Percentiles rank a stretch among this genome's conserved stretches.
phyloP scores from a whole-genome alignment of 2,329 filamentous ascomycete species.

The Pseudocercospora musae region DNA sequence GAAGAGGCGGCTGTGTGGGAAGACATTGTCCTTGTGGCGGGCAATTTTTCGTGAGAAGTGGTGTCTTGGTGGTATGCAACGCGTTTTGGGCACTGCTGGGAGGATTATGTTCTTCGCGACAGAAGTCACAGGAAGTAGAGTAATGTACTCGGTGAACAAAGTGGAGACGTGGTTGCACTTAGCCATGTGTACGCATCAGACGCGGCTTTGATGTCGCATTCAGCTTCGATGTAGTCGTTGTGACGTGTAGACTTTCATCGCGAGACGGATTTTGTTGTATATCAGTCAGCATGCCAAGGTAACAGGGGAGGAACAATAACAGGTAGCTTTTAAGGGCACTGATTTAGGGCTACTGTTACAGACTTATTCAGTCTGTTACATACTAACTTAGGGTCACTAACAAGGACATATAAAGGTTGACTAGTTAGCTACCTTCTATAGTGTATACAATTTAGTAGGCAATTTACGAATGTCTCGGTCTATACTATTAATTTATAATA shows the following conservation, averaged over 20 bases:
- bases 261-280: no score
- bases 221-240: not conserved
- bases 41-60: not conserved
- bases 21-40: conserved; percentile 1
- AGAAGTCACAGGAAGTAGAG: not conserved
- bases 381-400: no score
- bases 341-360: no score
- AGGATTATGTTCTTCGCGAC: not conserved
- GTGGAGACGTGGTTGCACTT: not conserved
- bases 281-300: no score
- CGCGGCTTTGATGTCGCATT: not conserved
- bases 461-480: no score
- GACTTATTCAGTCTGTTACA: no score
- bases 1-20: conserved; percentile 2
- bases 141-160: not conserved
- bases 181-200: not conserved
- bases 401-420: no score
- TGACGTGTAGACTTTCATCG: not conserved
- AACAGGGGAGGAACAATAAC: no score
- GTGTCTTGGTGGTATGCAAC: not conserved
- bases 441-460: no score
- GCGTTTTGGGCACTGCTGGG: not conserved
- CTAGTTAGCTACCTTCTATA: no score
- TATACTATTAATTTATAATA: no score
- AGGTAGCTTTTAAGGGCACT: no score